Conservation (phyloP, 208 protist species). For the Crithidia sp. region DNA sequence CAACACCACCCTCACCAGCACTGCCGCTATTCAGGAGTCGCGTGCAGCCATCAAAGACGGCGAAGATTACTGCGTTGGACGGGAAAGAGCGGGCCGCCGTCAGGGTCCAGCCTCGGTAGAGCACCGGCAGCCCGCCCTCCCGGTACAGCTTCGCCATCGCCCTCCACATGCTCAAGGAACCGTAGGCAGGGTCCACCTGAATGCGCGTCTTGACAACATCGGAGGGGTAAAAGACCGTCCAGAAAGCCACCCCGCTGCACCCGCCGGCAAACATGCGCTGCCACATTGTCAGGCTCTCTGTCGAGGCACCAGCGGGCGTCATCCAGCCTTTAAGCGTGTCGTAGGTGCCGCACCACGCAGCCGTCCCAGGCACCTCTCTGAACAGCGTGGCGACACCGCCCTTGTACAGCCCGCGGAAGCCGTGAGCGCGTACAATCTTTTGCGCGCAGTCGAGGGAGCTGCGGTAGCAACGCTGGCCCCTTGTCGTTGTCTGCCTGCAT, state of each 20-base stretch:
- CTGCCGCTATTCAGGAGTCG: constrained; percentile 1
- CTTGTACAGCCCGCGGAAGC: constrained; percentile 69
- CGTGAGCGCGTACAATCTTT: constrained; percentile 38
- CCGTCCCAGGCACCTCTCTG: constrained; percentile 85
- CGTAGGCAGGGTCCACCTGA: constrained; percentile 68
- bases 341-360: constrained; percentile 86
- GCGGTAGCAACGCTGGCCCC: constrained; percentile 34
- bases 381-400: constrained; percentile 69
- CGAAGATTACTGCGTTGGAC: constrained; percentile 76
- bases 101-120: constrained; percentile 82
- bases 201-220: constrained; percentile 90
- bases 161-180: constrained; percentile 25
- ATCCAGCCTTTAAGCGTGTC: constrained; percentile 69
- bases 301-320: constrained; percentile 39
- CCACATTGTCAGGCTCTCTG: constrained; percentile 44
- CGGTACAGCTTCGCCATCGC: constrained; percentile 54
- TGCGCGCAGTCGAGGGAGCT: constrained; percentile 61
- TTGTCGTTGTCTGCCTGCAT: constrained; percentile 73
- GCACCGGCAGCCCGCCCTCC: constrained; percentile 52
- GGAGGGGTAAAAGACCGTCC: constrained; percentile 86
- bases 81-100: constrained; percentile 85
- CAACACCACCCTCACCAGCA: too few species aligned
- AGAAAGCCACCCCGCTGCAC: constrained; percentile 77
- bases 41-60: constrained; percentile 66
- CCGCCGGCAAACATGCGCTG: constrained; percentile 81